A percentile compares a stretch with the other conserved stretches of the same genome.
These are phyloP conservation scores for Globisporangium cylindrosporum DNA, from an alignment of 352 stramenopile species.

Conservation along the genomic window DNA sequence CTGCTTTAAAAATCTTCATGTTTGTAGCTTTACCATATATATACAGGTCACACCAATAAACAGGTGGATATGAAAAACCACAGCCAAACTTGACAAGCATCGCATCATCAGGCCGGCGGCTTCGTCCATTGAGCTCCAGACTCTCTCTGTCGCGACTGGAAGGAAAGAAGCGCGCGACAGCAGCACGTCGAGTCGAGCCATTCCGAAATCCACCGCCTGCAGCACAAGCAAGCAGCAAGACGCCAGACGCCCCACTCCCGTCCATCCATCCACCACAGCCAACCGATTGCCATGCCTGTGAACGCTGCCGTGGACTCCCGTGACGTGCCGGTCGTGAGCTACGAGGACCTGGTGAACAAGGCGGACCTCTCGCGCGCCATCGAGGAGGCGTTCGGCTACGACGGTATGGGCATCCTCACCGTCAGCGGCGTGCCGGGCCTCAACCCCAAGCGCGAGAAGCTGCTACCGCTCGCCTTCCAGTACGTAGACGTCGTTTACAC, in stretches of 20 bases:
- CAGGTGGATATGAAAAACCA: background rate
- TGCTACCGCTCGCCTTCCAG: slow-evolving; percentile 87
- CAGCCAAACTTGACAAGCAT: slow-evolving; percentile 11
- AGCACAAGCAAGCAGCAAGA: slow-evolving; percentile 2
- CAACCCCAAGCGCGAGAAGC: slow-evolving; percentile 53
- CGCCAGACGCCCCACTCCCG: background rate
- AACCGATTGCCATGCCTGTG: background rate
- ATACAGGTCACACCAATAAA: background rate
- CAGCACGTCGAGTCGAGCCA: background rate
- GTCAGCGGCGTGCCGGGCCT: slow-evolving; percentile 86
- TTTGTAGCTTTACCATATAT: background rate
- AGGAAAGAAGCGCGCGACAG: background rate
- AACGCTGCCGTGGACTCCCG: slow-evolving; percentile 12
- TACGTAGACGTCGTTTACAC: slow-evolving; percentile 22
- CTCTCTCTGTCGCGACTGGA: background rate
- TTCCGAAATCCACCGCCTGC: slow-evolving; percentile 8
- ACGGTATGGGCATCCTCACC: slow-evolving; percentile 89
- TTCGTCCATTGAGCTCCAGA: background rate
- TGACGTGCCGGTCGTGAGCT: slow-evolving; percentile 68
- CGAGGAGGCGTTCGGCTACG: slow-evolving; percentile 83
- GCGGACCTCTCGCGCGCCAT: slow-evolving; percentile 48
- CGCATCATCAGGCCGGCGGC: background rate
- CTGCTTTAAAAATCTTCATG: background rate
- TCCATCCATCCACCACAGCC: background rate
- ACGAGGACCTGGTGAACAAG: slow-evolving; percentile 44